Evolutionary conservation across 352 stramenopile species (phyloP).

Genomic region (Halophytophthora batemanensis): DNA sequence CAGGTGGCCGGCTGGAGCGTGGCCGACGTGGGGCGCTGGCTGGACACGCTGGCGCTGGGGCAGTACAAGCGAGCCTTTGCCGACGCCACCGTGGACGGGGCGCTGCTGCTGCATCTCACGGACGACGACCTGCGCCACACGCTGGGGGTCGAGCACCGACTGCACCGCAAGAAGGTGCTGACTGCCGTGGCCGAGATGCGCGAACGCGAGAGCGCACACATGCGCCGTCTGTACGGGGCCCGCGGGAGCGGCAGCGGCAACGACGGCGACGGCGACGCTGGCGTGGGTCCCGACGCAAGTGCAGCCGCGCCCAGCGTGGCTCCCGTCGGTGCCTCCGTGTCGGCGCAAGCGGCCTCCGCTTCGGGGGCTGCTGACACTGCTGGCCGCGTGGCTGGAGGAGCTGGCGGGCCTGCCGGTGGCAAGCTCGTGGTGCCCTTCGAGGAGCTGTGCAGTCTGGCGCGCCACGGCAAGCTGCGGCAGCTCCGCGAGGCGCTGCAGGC

Average conservation of each 20-base stretch:
- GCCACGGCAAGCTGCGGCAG: slow-evolving; percentile 86
- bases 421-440: slow-evolving; percentile 60
- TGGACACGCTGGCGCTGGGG: slow-evolving; percentile 84
- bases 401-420: slow-evolving; percentile 11
- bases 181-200: slow-evolving; percentile 77
- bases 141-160: slow-evolving; percentile 91
- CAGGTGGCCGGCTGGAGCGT: slow-evolving; percentile 84
- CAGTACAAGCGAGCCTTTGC: slow-evolving; percentile 90
- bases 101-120: slow-evolving; percentile 87
- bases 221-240: slow-evolving; percentile 39
- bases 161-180: slow-evolving; percentile 97
- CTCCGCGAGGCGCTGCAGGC: slow-evolving; percentile 86
- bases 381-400: neutral
- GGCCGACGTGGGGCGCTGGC: slow-evolving; percentile 85
- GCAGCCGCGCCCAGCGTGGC: slow-evolving; percentile 1
- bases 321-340: slow-evolving; percentile 1
- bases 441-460: slow-evolving; percentile 80
- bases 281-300: neutral
- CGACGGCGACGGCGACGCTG: neutral
- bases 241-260: slow-evolving; percentile 1
- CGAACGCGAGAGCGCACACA: slow-evolving; percentile 44
- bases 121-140: slow-evolving; percentile 93
- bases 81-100: slow-evolving; percentile 87
- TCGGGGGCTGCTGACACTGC: slow-evolving; percentile 7
- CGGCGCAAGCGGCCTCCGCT: slow-evolving; percentile 1